Evolutionary conservation across 345 rosid genomes (phyloP), one percentile per base, ranked within the genome.

Genomic region (Cardiospermum halicacabum): DNA sequence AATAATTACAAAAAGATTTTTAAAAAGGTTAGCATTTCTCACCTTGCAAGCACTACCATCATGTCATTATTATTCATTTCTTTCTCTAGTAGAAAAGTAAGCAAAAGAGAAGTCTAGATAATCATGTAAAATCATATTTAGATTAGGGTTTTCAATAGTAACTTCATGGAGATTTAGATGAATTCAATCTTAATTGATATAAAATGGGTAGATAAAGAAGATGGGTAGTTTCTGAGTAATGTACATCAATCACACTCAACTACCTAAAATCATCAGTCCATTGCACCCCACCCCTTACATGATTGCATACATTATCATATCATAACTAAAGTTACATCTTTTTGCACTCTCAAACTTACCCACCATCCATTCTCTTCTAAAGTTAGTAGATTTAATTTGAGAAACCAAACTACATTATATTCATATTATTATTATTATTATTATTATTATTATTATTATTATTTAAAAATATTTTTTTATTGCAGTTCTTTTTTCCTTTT

Each of bases 191-290:
- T 31, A 40, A 19, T 21, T 19, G 18, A 25, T 64, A 30, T 48
- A 22, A n/a, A 40, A 30, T 54, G 21, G 59, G 31, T 22, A 24
- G 24, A 24, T 16, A 28, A 28, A 13, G 31, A 25, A 62, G 55
- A 43, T 24, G 45, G 40, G 40, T 26, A 43, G 58, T 7, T 42
- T 43, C 31, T 37, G 59, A 57, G 42, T 66, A 48, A 43, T 43
- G 16, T 58, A 56, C 68, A 67, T 70, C 70, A 63, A 42, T 67
- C 81, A 11, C 62, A 67, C 59, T 77, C 81, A 67, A 28, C 24
- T 51, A 58, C 75, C 73, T 74, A 64, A 77, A 65, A 21, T 48
- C 60, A 59, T 70, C 64, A 73, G 50, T 36, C 63, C 27, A 7
- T 51, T 60, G 65, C 21, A 39, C 53, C 22, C 39, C n/a, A n/a